Evolutionary conservation across 176 grass and related monocot genomes (phyloP), one percentile per base, ranked within the genome.

Genomic region (Melocanna baccifera): DNA sequence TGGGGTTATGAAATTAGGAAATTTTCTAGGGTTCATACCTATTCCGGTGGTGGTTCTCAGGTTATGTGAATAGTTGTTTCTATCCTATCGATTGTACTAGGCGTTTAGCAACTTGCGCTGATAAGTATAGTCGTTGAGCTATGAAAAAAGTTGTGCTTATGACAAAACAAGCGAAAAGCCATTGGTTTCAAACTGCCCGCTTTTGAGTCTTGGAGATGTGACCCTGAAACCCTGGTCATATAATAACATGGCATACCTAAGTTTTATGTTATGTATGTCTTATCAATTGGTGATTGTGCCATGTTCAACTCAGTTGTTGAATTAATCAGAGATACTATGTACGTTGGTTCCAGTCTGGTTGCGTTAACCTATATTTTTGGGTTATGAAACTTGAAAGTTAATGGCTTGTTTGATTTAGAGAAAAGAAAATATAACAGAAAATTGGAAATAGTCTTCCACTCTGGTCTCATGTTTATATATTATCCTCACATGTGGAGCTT

Each of bases 31-130:
- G 15, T 50, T 82, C 37, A 18, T 62, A 56, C 16, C 0, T 63
- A 55, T 52, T 12, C 12, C 3, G 2, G 28, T 32, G 43, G 53
- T n/a, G 34, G 12, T 56, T 55, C 77, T 56, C 14, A 57, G 47
- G 23, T 53, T 64, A 47, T 28, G 22, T 9, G 75, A 42, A 56
- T 75, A 62, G 11, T n/a, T 52, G 1, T 4, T 63, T 64, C 55
- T 37, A 67, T 72, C 13, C 83, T 46, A 34, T 72, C 8, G 13
- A 57, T 72, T 85, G 26, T 6, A 77, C 71, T 76, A 45, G 58
- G 39, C 26, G 14, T 79, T 56, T 57, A 16, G 58, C 28, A 23
- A 37, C 48, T 37, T 69, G 50, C 7, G 0, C 26, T 68, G 61
- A 14, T 20, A 28, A 43, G 48, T 47, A 5, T 50, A 64, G 30